Base-by-base conservation (phyloP, 768 basidiomycete species). In the Floccularia luteovirens region DNA sequence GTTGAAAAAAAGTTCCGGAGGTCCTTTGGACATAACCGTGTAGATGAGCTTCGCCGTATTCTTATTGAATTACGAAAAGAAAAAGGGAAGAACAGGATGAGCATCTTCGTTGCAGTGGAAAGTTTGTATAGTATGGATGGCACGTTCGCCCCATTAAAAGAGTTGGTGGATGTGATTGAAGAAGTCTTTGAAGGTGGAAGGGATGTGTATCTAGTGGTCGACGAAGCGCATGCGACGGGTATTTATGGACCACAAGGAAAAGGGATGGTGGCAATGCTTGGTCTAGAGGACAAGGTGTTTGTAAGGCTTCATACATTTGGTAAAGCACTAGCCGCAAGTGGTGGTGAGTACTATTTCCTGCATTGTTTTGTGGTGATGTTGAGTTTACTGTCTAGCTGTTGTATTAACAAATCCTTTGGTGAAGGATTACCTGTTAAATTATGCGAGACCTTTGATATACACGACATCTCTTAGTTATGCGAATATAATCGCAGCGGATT, bases 41-140 rank as follows among this genome's bases (percentile, higher is more conserved):
- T 86, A 2, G 33, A 37, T 0, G 67, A 66, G 4, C 55, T 96
- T 5, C 61, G 67, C 17, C 43, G 43, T 2, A 54, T 73, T 0
- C 51, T 94, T 2, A 33, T 43, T 1, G 50, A 51, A 11, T 61
- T 85, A 31, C 43, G 64, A 13, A 39, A 54, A 2, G 62, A 65
- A 33, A 54, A 59, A n/a, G 77, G 75, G 0, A 56, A 61, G 20
- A 46, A 30, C 38, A n/a, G n/a, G n/a, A n/a, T n/a, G n/a, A 80
- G 66, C 48, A 60, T 88, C 2, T 96, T 93, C 52, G 58, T 98
- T 10, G 80, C 89, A 0, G 80, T 96, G 5, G 94, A 98, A 67
- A 82, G 79, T 25, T 59, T 97, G 32, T 97, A 97, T 50, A 88
- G 83, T 42, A 98, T 98, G 94, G 94, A 98, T 48, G 94, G 94